Conservation (phyloP, 2,329 filamentous ascomycete species). For the Aspergillus sp. region DNA sequence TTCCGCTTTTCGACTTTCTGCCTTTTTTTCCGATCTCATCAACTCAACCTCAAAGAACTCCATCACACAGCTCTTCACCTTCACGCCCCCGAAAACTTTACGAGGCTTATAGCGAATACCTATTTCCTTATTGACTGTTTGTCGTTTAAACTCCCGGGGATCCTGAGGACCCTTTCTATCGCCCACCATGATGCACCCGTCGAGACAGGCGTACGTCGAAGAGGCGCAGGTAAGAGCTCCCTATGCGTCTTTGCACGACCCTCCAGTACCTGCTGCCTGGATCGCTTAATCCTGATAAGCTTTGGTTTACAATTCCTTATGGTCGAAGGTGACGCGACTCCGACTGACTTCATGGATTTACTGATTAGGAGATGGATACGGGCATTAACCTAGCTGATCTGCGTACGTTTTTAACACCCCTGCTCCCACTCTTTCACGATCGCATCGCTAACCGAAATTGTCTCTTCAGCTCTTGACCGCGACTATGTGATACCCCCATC, state of each 20-base stretch:
- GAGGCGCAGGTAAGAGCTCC: slow-evolving; percentile 65
- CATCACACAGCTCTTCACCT: not conserved
- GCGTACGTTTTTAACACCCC: slow-evolving; percentile 49
- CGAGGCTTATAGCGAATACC: too few species aligned
- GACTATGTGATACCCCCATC: slow-evolving; percentile 77
- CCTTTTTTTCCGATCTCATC: slow-evolving; percentile 1
- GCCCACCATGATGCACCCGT: slow-evolving; percentile 69
- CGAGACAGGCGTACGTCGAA: slow-evolving; percentile 91
- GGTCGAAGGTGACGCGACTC: slow-evolving; percentile 7
- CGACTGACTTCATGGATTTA: slow-evolving; percentile 20
- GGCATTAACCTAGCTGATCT: slow-evolving; percentile 64
- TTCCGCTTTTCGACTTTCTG: slow-evolving; percentile 15
- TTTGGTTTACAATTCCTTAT: not conserved
- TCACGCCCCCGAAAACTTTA: not conserved
- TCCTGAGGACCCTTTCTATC: not conserved
- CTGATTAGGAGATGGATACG: slow-evolving; percentile 52
- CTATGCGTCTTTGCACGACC: not conserved
- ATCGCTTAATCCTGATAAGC: not conserved
- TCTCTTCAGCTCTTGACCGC: slow-evolving; percentile 63
- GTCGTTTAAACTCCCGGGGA: not conserved
- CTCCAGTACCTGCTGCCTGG: not conserved
- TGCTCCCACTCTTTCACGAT: not conserved
- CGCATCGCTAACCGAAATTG: not conserved
- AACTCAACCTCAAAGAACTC: not conserved
- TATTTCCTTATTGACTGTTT: not conserved